Base-by-base conservation (phyloP, 441 rosid genomes). In the Brassica balearica region DNA sequence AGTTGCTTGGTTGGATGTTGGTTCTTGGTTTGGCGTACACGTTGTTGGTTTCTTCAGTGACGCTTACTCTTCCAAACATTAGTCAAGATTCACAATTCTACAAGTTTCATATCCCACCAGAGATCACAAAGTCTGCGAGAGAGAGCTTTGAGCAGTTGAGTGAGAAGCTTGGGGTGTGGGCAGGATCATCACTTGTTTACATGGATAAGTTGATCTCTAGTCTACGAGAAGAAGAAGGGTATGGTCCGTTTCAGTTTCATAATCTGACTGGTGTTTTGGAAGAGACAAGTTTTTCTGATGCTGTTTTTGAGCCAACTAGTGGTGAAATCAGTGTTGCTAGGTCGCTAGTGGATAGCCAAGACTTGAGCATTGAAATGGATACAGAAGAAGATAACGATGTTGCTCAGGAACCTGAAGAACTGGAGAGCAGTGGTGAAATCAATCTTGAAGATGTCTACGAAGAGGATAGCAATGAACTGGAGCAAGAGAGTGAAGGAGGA, bases 201-300 rank as follows among this genome's bases (percentile, higher is more conserved):
- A 29, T 86, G 59, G 82, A 75, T 9, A 77, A 84, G 70, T 73
- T 86, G 69, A 64, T 88, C 68, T 71, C 75, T 56, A 79, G 80
- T 58, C 80, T 88, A 75, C 75, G 86, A 53, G 86, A 76, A 23
- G 75, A 68, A 80, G 82, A 73, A 3, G 71, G 73, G 62, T 46
- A 77, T 71, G 82, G 77, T 69, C 51, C 76, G 22, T 66, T 90
- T 55, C 83, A 83, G 56, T 93, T 81, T 73, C 81, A 82, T 60
- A 93, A 95, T 83, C 75, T 86, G 86, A 90, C 91, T 38, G 72
- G 51, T 73, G 65, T 85, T 81, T 75, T 85, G 0, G 89, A 89
- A 68, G 83, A 82, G 38, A 27, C n/a, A 20, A 74, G 69, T 27
- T 68, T 74, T 63, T 71, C 71, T 76, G 87, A 83, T 74, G 27